Evolutionary conservation across 1,284 basidiomycete genomes (phyloP).

Genomic region (Austropuccinia psidii): DNA sequence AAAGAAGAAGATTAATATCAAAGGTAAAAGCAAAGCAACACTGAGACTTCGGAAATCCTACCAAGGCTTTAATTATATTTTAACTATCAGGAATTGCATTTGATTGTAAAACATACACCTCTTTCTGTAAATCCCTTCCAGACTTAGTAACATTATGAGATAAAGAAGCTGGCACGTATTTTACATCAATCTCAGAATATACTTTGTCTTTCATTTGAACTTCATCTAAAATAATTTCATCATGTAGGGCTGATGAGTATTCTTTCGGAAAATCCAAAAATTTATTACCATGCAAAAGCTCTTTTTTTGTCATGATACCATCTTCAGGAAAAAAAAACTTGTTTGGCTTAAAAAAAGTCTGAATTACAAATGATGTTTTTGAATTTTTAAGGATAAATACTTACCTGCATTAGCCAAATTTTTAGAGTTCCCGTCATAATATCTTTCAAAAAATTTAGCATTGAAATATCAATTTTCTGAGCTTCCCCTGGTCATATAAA

Average conservation of each 20-base stretch:
- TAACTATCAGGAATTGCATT: conserved; percentile 79
- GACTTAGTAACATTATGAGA: conserved; percentile 74
- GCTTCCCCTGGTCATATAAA: conserved; percentile 92
- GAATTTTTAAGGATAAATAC: too few species aligned
- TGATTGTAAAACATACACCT: conserved; percentile 85
- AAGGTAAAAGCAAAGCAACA: neutral
- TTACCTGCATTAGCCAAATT: conserved; percentile 62
- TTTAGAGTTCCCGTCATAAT: conserved; percentile 76
- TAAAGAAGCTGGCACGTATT: conserved; percentile 56
- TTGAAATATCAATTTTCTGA: conserved; percentile 97
- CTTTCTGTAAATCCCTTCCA: conserved; percentile 82
- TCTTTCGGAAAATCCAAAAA: conserved; percentile 77
- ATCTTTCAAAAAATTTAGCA: conserved; percentile 95
- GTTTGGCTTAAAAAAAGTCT: too few species aligned
- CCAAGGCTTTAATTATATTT: neutral
- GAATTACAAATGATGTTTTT: too few species aligned
- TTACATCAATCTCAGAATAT: conserved; percentile 54
- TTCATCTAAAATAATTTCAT: conserved; percentile 82
- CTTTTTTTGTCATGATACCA: conserved; percentile 67
- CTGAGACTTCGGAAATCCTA: neutral
- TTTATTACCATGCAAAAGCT: conserved; percentile 89
- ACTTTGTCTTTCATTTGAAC: conserved; percentile 97
- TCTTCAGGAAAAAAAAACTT: neutral
- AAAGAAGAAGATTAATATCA: neutral
- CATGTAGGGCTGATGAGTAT: conserved; percentile 65